Evolutionary conservation across 73 alveolate species (phyloP).

Genomic region (Uronychia setigera): DNA sequence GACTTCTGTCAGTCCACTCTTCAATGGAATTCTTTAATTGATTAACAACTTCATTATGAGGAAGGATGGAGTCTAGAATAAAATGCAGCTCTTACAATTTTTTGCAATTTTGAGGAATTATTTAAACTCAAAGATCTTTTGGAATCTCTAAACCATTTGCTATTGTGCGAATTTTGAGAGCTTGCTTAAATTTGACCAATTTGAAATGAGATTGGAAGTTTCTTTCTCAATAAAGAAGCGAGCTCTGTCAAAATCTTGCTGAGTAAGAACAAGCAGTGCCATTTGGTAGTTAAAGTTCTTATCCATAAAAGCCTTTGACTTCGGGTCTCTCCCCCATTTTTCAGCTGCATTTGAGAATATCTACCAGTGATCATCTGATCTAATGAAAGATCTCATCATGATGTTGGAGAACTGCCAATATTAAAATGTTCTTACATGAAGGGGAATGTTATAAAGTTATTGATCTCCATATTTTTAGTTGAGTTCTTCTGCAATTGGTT

Average conservation of each 20-base stretch:
- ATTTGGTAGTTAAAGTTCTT: constrained; percentile 60
- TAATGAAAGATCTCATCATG: not conserved
- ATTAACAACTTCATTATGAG: constrained; percentile 58
- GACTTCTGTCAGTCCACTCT: constrained; percentile 82
- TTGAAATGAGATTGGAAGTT: constrained; percentile 29
- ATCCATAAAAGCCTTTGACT: constrained; percentile 76
- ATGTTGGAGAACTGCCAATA: not conserved
- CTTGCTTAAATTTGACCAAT: constrained; percentile 82
- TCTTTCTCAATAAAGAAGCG: constrained; percentile 61
- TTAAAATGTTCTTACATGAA: not conserved
- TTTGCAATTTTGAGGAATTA: constrained; percentile 78
- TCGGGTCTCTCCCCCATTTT: constrained; percentile 63
- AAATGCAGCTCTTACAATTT: not conserved
- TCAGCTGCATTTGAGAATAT: constrained; percentile 1
- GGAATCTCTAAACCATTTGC: constrained; percentile 79
- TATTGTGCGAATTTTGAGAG: constrained; percentile 85
- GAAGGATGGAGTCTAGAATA: constrained; percentile 53
- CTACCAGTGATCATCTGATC: not conserved
- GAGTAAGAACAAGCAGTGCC: constrained; percentile 48
- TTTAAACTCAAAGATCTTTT: constrained; percentile 84
- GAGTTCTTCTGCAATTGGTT: constrained; percentile 32
- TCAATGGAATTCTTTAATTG: constrained; percentile 55
- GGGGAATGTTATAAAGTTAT: constrained; percentile 28
- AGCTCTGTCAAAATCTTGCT: constrained; percentile 73
- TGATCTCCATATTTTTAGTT: not conserved